Evolutionary conservation across 768 basidiomycete species (phyloP), one percentile per base, ranked within the genome.

Genomic region (Leccinum incarnatum): DNA sequence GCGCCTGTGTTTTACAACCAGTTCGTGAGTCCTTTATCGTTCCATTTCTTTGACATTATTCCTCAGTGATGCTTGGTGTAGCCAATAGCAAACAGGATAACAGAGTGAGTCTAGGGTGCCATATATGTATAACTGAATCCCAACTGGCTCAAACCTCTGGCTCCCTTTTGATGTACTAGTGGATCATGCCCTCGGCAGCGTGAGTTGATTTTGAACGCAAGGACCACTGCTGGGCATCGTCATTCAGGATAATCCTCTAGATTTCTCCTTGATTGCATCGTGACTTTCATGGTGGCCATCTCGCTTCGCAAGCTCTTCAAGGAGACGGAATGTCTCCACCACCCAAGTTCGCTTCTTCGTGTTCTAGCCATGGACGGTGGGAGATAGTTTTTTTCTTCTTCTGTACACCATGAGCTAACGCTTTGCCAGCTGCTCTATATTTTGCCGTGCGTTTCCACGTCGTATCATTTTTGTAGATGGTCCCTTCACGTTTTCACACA

Each of bases 301-400:
- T 50, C 62, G 11, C 62, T 63, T 42, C 1, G 14, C 14, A 60
- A 32, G 19, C 36, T 54, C 27, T 42, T 42, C 40, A n/a, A 42
- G n/a, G 40, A 42, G 40, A 42, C 40, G 2, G 9, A 10, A 42
- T 9, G n/a, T n/a, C n/a, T 42, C 40, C 9, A 8, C 4, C 40
- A 42, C 7, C 54, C 62, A n/a, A 5, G 14, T 1, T 11, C n/a
- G n/a, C 51, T 65, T 4, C 19, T 60, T 5, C 25, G 6, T 14
- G 2, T 23, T 11, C 50, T 63, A 4, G 9, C 45, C 5, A 15
- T 30, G 47, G 62, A 59, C 25, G 62, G 62, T 63, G 45, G 63
- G 62, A 32, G 5, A 27, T 25, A 27, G 23, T 23, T 48, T 11
- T n/a, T 15, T 27, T 9, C 27, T 27, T 27, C 27, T 10, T 19